Evolutionary conservation across 306 rosid genomes (phyloP), one percentile per base, ranked within the genome.

Genomic region (Pterocarpus macrocarpus): DNA sequence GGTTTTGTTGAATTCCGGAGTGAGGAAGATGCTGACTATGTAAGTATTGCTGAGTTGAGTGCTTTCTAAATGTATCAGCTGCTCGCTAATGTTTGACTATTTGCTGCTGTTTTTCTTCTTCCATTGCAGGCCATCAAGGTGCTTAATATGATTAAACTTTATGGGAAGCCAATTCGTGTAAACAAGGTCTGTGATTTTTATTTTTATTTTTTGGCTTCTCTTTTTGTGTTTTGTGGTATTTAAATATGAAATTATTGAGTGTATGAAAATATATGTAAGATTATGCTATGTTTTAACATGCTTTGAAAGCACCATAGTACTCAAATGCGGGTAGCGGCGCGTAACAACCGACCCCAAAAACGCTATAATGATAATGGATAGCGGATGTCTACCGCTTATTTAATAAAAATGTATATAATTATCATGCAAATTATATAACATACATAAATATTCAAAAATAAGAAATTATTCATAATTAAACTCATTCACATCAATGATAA

Each of bases 21-120:
- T 22, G 98, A 96, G 84, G 98, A 96, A 85, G 99, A 96, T 84
- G 98, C 98, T 73, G 99, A 96, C 79, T 96, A 93, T 45, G 99
- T 93, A 85, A 73, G 91, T 53, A 2, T 53, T 53, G 15, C 4
- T 53, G 8, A 53, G 59, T n/a, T 53, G 28, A 55, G 32, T 55
- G 32, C 5, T 30, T 10, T 49, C 49, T 70, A 10, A 34, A 47
- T 68, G 34, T 63, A 47, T 16, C 33, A n/a, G 17, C 64, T 45
- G n/a, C 44, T 17, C 12, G 22, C 68, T 49, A 47, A 7, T 33
- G 52, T 64, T 79, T 72, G 47, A 16, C 45, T 66, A 53, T 72
- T 58, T 47, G 5, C 32, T 55, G 2, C 38, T 57, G 7, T 58
- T 58, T 2, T 15, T 69, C 49, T 76, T 49, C 68, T 80, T 38